Conservation (phyloP, 2,329 filamentous ascomycete species). For the Cyphellophora attinorum region DNA sequence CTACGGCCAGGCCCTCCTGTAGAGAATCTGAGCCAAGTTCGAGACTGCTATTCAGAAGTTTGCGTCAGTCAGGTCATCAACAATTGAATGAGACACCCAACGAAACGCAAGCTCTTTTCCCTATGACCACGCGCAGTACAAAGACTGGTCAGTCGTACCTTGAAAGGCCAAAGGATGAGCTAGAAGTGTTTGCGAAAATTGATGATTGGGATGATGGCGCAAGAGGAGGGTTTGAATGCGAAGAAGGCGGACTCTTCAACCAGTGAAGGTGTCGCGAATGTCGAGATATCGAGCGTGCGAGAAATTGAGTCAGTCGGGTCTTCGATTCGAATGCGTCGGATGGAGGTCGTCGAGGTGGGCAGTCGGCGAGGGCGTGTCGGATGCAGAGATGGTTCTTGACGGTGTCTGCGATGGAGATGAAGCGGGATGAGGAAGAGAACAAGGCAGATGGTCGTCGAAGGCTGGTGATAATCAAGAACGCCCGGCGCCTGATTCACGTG, state of each 20-base stretch:
- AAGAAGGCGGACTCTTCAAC: constrained; percentile 29
- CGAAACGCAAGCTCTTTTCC: constrained; percentile 7
- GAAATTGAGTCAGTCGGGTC: constrained; percentile 26
- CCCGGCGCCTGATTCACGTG: too few species aligned
- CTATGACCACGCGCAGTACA: constrained; percentile 13
- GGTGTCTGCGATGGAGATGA: neutral
- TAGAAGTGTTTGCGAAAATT: too few species aligned
- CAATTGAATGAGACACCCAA: constrained; percentile 18
- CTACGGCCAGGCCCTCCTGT: too few species aligned
- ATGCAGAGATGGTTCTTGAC: neutral
- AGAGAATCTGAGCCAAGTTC: too few species aligned
- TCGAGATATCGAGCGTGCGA: constrained; percentile 24
- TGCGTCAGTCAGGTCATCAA: constrained; percentile 19
- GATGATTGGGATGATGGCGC: too few species aligned
- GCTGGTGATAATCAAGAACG: too few species aligned
- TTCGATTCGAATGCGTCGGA: constrained; percentile 4
- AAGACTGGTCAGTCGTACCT: too few species aligned
- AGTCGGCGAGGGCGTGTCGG: neutral
- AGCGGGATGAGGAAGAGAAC: neutral
- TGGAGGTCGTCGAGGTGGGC: neutral
- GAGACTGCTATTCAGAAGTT: too few species aligned
- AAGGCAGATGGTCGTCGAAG: neutral
- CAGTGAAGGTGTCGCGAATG: constrained; percentile 54
- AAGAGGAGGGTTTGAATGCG: too few species aligned
- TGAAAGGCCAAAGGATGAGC: too few species aligned